Evolutionary conservation across 441 rosid genomes (phyloP).

Genomic region (Pelargonium myrrhifolium): DNA sequence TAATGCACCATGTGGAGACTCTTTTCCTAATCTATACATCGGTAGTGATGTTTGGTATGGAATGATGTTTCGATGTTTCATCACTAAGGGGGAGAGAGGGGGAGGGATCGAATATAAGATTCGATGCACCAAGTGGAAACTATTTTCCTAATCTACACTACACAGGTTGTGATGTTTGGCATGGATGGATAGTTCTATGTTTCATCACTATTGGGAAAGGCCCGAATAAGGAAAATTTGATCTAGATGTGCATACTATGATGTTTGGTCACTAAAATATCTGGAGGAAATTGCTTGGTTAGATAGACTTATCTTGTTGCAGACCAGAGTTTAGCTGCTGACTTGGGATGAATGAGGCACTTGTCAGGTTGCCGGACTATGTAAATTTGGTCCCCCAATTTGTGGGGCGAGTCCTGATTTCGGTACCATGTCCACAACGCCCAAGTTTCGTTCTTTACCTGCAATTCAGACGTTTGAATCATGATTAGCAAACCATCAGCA

Average conservation of each 20-base stretch:
- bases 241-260: too few relatives aligned
- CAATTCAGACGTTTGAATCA: conserved; percentile 14
- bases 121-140: not conserved
- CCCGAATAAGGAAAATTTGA: too few relatives aligned
- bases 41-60: not conserved
- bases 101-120: too few relatives aligned
- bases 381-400: conserved; percentile 35
- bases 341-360: conserved; percentile 20
- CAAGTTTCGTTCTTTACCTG: conserved; percentile 52
- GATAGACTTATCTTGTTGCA: conserved; percentile 14
- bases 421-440: conserved; percentile 52
- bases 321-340: not conserved
- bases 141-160: not conserved
- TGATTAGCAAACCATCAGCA: not conserved
- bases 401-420: conserved; percentile 38
- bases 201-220: not conserved
- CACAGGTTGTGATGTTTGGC: not conserved
- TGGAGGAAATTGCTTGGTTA: not conserved
- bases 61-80: not conserved
- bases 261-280: too few relatives aligned
- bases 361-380: conserved; percentile 41
- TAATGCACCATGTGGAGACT: not conserved
- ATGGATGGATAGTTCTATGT: not conserved
- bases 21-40: not conserved
- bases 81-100: not conserved